Conservation (phyloP, 345 rosid genomes). For the Eucalyptus brandiana region DNA sequence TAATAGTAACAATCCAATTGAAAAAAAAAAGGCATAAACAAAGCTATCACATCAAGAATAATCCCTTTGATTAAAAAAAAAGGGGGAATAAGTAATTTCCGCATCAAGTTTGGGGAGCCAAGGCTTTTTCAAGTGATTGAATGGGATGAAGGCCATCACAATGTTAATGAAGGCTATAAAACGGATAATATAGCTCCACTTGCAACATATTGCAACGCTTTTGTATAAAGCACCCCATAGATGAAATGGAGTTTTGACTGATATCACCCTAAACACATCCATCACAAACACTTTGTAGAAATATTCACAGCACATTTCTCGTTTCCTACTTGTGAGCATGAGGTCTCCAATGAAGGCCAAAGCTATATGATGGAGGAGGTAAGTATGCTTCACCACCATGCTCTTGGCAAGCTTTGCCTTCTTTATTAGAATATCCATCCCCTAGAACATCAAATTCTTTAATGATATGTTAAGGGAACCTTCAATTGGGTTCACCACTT, state of each 20-base stretch:
- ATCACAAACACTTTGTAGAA: fast-evolving
- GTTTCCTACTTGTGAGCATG: background rate
- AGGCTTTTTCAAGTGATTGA: background rate
- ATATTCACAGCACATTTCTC: background rate
- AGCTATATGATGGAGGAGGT: background rate
- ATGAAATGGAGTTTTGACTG: fast-evolving
- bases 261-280: background rate
- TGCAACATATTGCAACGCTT: background rate
- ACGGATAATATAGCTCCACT: fast-evolving
- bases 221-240: background rate
- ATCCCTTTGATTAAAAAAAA: background rate
- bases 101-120: fast-evolving
- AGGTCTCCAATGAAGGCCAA: background rate
- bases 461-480: background rate
- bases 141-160: background rate
- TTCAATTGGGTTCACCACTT: background rate
- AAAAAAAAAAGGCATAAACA: fast-evolving
- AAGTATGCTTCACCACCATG: background rate
- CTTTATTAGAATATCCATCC: background rate
- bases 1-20: fast-evolving
- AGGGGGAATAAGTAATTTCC: background rate
- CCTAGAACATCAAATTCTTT: background rate
- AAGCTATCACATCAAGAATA: background rate
- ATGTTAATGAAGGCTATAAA: background rate
- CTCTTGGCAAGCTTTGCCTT: background rate